Base-by-base conservation (phyloP, 2,329 filamentous ascomycete species). In the Cladobotryum protrusum region DNA sequence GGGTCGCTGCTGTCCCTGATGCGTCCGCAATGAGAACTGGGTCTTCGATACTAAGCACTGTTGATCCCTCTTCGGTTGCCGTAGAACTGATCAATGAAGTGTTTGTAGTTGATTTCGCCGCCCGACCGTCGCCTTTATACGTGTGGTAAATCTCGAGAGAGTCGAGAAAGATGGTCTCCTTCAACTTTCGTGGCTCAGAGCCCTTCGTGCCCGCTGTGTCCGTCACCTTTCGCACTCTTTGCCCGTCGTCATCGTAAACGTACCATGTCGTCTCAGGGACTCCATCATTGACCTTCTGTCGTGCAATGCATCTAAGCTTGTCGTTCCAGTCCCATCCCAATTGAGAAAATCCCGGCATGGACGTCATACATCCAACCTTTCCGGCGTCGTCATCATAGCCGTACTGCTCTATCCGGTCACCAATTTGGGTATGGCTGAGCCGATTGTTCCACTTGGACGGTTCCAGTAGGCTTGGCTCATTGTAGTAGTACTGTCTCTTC, bases 201-300 rank as follows among this genome's bases (percentile, higher is more conserved):
- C 54, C 54, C 5, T 55, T 57, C 1, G 54, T 24, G 20, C 52
- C 54, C 9, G 52, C 18, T 8, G 35, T 43, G 13, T 58, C 59
- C 5, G 55, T 56, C 3, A 61, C 52, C 40, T 65, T 64, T 5
- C 63, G 55, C 1, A 61, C 51, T 1, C 62, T 45, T 39, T 49
- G 48, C 2, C 58, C 59, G 2, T 18, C 40, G 2, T 42, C 19
- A 41, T 62, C 51, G 44, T 65, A 64, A 18, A 48, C 33, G 44
- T 63, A 63, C 35, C 55, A 62, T 9, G 59, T 61, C 3, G 45
- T 59, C 32, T 61, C 57, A 41, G 20, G 24, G 12, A 33, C 19
- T 29, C 34, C 39, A 13, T n/a, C 34, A 13, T 17, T 20, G 18
- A 35, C 36, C 35, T 47, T 34, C 44, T 47, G 29, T 17, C 33